Base-by-base conservation (phyloP, 2,329 filamentous ascomycete genomes). In the Zymoseptoria crescenta region DNA sequence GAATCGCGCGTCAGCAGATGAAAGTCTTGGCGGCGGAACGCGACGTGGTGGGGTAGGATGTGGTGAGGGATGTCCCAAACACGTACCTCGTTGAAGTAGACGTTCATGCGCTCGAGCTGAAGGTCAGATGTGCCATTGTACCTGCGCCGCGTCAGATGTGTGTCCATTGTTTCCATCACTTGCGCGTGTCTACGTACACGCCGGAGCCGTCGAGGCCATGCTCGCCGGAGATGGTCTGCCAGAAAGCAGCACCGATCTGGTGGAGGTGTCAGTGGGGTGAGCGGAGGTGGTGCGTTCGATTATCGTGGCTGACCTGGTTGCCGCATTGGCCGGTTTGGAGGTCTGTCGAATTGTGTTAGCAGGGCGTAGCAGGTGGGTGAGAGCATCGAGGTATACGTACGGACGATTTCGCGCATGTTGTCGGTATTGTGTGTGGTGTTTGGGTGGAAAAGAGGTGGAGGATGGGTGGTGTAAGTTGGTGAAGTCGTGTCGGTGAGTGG, bases 201-300 rank as follows among this genome's bases (percentile, higher is more conserved):
- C 93, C 93, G 79, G 90, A 90, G 81, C 89, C 91, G 81, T 99
- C 94, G 75, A 99, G 91, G 75, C 94, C 94, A 79, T 99, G 94
- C 85, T 83, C 81, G 73, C 81, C 80, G 64, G 80, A 82, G 73
- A 83, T 82, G 68, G 74, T 80, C 75, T 82, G 80, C 79, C 51
- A 99, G 86, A 99, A 99, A 81, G 94, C 94, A 84, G 94, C 94
- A 93, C 94, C 94, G 73, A 97, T 96, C 90, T 99, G 94, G 89
- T 99, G 35, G 3, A n/a, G 35, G 35, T 45, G 35, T 45, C 35
- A 45, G 35, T 45, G 35, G 13, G 35, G 5, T 1, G 10, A 16
- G 5, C 1, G 35, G 35, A n/a, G 13, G 13, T n/a, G 13, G 35
- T 6, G 35, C 5, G 35, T 16, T 3, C 10, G 35, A 4, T 45